Conservation (phyloP, 2,329 filamentous ascomycete species). For the Sporothrix pseudoabietina region DNA sequence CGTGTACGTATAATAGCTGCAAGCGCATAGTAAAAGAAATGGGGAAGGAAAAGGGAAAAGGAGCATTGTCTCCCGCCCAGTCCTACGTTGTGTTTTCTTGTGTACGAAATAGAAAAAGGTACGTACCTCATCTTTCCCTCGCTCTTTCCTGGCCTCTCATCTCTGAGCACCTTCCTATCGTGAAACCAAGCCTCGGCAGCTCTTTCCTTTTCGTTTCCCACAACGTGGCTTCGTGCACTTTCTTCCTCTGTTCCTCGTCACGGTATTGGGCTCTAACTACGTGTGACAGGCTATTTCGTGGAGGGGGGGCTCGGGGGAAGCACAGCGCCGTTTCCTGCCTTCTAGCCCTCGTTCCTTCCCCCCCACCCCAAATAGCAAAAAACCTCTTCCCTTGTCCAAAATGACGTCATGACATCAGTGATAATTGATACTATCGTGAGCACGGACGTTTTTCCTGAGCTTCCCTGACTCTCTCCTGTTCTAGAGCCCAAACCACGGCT, state of each 20-base stretch:
- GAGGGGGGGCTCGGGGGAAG: neutral
- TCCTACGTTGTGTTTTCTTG: neutral
- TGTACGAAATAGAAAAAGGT: neutral
- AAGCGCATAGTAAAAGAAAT: neutral
- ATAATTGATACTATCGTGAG: conserved; percentile 3
- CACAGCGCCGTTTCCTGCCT: neutral
- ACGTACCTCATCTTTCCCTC: neutral
- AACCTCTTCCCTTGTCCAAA: conserved; percentile 4
- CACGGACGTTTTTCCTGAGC: neutral
- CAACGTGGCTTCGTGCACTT: neutral
- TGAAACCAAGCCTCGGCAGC: neutral
- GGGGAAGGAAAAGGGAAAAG: neutral
- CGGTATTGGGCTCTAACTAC: neutral
- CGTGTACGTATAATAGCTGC: neutral
- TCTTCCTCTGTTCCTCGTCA: neutral
- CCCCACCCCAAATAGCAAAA: neutral
- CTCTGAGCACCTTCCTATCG: neutral
- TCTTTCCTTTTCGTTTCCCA: neutral
- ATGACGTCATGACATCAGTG: conserved; percentile 23
- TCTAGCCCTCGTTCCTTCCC: neutral
- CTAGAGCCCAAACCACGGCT: neutral
- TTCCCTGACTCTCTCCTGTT: neutral
- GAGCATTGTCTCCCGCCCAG: conserved; percentile 20
- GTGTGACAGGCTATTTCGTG: neutral
- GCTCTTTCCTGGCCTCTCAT: conserved; percentile 8